Evolutionary conservation across 208 protist genomes (phyloP).

Genomic region (Trypanosoma lewisi): DNA sequence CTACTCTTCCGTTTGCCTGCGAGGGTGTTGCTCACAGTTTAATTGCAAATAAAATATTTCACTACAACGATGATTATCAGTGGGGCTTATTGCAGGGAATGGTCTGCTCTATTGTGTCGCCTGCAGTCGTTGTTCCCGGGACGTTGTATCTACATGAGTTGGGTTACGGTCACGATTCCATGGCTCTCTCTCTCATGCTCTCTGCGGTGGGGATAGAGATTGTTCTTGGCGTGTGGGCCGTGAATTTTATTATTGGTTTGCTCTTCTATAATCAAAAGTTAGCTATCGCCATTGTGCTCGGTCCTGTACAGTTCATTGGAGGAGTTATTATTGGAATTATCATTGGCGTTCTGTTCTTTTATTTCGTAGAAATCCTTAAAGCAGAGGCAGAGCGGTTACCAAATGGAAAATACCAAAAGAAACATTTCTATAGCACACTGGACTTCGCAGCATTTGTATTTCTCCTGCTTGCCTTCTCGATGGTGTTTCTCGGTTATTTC

Average conservation of each 20-base stretch:
- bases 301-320: constrained; percentile 71
- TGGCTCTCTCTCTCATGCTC: constrained; percentile 67
- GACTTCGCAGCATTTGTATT: constrained; percentile 62
- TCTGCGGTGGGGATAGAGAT: constrained; percentile 74
- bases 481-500: constrained; percentile 72
- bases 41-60: constrained; percentile 67
- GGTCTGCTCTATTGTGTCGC: constrained; percentile 72
- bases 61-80: constrained; percentile 66
- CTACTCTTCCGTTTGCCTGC: constrained; percentile 58
- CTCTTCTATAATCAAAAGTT: constrained; percentile 65
- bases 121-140: constrained; percentile 73
- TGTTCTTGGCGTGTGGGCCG: constrained; percentile 70
- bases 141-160: constrained; percentile 70
- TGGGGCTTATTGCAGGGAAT: constrained; percentile 82
- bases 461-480: constrained; percentile 38
- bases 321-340: constrained; percentile 51
- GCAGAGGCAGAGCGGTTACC: constrained; percentile 63
- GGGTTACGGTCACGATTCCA: constrained; percentile 59
- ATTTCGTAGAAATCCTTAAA: constrained; percentile 74
- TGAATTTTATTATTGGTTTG: constrained; percentile 75
- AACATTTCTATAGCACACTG: constrained; percentile 57
- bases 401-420: constrained; percentile 53
- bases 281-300: constrained; percentile 50
- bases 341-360: constrained; percentile 64
- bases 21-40: constrained; percentile 68